phyloP scores from a whole-genome alignment of 768 basidiomycete genomes.

The Pleurotus giganteus region DNA sequence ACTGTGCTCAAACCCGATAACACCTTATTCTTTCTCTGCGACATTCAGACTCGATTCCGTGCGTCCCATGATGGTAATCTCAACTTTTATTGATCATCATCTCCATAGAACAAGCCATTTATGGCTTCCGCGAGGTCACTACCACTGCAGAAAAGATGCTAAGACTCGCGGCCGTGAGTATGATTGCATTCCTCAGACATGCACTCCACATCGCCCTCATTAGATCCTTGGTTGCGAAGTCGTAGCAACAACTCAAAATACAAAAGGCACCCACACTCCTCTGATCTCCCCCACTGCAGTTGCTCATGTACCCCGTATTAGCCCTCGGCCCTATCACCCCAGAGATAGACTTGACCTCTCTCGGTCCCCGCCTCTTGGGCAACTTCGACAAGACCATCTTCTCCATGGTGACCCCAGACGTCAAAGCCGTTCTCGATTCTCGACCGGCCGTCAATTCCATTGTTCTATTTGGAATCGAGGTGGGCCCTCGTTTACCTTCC shows the following conservation, averaged over 20 bases:
- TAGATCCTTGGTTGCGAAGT: conserved; percentile 69
- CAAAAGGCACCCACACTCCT: conserved; percentile 50
- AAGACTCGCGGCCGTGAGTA: conserved; percentile 62
- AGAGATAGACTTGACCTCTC: conserved; percentile 51
- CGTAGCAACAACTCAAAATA: conserved; percentile 83
- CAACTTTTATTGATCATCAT: background rate
- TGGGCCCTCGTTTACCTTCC: conserved; percentile 27
- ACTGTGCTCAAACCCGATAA: conserved; percentile 30
- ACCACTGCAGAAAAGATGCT: conserved; percentile 74
- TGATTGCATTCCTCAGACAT: too few relatives aligned
- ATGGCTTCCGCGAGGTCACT: conserved; percentile 71
- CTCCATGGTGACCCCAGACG: conserved; percentile 78
- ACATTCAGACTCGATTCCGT: conserved; percentile 80
- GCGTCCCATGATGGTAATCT: background rate
- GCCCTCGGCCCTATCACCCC: conserved; percentile 69
- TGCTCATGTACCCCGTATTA: conserved; percentile 22
- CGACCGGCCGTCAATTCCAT: conserved; percentile 53
- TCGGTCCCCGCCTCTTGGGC: conserved; percentile 57
- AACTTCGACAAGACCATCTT: conserved; percentile 79
- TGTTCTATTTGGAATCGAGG: conserved; percentile 88
- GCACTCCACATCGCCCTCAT: background rate
- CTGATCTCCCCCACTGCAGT: background rate
- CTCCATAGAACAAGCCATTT: conserved; percentile 43
- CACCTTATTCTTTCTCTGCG: conserved; percentile 77
- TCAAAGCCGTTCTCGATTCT: conserved; percentile 47